These are phyloP conservation scores for Syzygium syzygioides DNA, from an alignment of 441 rosid genomes.

Conservation along the genomic window DNA sequence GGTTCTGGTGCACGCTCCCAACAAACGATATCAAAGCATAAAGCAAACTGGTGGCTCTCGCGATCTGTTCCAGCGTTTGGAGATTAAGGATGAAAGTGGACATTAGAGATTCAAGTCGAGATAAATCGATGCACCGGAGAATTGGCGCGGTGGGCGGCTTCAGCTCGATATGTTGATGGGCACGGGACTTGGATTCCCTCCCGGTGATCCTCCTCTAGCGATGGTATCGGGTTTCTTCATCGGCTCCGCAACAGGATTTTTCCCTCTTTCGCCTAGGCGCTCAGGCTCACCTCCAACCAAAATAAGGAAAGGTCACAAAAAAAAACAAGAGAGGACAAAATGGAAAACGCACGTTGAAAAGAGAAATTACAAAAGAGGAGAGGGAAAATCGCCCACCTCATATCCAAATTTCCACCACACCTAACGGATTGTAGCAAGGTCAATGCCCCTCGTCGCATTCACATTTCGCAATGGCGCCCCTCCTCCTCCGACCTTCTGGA, in stretches of 20 bases:
- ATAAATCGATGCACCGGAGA: no score
- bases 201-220: fast-evolving
- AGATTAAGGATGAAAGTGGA: no score
- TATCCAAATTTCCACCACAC: not conserved
- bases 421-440: not conserved
- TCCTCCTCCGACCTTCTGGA: not conserved
- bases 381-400: not conserved
- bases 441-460: not conserved
- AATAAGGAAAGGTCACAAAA: not conserved
- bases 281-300: not conserved
- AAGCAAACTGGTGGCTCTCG: no score
- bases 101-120: no score
- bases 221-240: not conserved
- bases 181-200: no score
- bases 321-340: not conserved
- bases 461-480: not conserved
- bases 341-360: not conserved
- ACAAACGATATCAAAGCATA: no score
- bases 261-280: not conserved
- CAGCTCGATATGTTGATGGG: no score
- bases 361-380: not conserved
- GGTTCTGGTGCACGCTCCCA: no score
- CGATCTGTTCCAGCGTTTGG: no score
- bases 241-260: not conserved
- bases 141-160: no score